Conservation (phyloP, 2,329 filamentous ascomycete genomes). For the Rosellinia necatrix region DNA sequence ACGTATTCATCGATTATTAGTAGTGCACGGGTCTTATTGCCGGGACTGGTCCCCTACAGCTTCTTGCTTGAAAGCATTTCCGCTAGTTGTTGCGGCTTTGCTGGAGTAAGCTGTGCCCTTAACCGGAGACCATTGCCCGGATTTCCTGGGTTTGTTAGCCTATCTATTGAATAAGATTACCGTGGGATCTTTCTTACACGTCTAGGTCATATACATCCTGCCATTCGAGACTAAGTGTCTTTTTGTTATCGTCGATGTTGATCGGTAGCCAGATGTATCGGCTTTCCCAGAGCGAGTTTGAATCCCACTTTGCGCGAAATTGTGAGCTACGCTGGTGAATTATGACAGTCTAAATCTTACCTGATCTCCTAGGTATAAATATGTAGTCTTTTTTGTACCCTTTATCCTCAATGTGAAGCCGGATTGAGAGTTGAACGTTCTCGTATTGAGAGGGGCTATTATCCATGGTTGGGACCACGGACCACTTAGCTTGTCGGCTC, state of each 20-base stretch:
- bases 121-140: conserved; percentile 52
- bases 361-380: conserved; percentile 56
- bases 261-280: conserved; percentile 63
- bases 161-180: neutral
- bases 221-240: conserved; percentile 55
- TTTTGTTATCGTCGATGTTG: conserved; percentile 55
- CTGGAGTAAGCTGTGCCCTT: conserved; percentile 53
- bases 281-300: conserved; percentile 60
- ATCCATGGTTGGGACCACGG: conserved; percentile 61
- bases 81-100: conserved; percentile 50
- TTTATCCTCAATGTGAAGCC: conserved; percentile 54
- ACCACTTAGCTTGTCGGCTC: conserved; percentile 54
- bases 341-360: conserved; percentile 17
- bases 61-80: conserved; percentile 59
- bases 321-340: neutral
- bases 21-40: neutral
- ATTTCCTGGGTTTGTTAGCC: conserved; percentile 41
- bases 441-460: conserved; percentile 55
- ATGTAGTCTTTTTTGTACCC: conserved; percentile 53
- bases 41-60: conserved; percentile 39
- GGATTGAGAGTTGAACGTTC: conserved; percentile 58
- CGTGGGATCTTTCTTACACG: conserved; percentile 40
- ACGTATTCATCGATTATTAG: conserved; percentile 19
- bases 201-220: conserved; percentile 61
- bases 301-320: conserved; percentile 49